phyloP scores from a whole-genome alignment of 2,329 filamentous ascomycete genomes.

The Hypoxylon sp. region DNA sequence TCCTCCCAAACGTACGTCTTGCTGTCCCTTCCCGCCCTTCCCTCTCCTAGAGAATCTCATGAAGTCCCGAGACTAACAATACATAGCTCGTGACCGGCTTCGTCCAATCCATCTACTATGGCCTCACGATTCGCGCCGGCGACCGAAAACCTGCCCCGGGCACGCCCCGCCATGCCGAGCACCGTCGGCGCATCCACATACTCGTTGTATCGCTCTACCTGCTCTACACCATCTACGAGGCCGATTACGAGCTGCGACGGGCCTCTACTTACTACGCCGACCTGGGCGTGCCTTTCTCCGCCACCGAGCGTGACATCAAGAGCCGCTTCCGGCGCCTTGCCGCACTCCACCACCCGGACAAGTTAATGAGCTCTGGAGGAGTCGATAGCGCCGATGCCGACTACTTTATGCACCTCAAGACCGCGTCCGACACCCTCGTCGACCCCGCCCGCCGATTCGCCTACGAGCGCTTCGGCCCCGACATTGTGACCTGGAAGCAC shows the following conservation, averaged over 20 bases:
- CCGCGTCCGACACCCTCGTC: conserved; percentile 84
- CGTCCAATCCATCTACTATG: conserved; percentile 86
- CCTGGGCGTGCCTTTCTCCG: conserved; percentile 76
- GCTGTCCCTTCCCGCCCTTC: conserved; percentile 7
- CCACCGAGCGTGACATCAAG: conserved; percentile 83
- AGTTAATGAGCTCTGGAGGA: conserved; percentile 61
- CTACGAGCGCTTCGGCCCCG: conserved; percentile 89
- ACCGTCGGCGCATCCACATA: conserved; percentile 87
- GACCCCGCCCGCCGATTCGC: conserved; percentile 84
- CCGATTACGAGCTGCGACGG: conserved; percentile 81
- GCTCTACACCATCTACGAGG: conserved; percentile 91
- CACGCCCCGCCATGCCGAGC: conserved; percentile 74
- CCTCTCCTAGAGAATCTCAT: neutral
- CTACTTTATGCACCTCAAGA: conserved; percentile 85
- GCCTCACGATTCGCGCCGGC: conserved; percentile 89
- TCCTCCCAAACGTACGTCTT: conserved; percentile 65
- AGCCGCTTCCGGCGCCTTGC: conserved; percentile 84
- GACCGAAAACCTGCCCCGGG: conserved; percentile 81
- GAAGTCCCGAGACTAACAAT: conserved; percentile 31
- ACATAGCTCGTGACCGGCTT: conserved; percentile 80
- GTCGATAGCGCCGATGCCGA: conserved; percentile 54
- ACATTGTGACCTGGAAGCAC: conserved; percentile 74
- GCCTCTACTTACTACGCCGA: conserved; percentile 83
- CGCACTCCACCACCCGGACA: conserved; percentile 85
- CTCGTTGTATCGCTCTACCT: conserved; percentile 87